Percentiles rank a stretch among this genome's conserved stretches.
Conservation (phyloP, 441 rosid species). For the Euphorbia corollata region DNA sequence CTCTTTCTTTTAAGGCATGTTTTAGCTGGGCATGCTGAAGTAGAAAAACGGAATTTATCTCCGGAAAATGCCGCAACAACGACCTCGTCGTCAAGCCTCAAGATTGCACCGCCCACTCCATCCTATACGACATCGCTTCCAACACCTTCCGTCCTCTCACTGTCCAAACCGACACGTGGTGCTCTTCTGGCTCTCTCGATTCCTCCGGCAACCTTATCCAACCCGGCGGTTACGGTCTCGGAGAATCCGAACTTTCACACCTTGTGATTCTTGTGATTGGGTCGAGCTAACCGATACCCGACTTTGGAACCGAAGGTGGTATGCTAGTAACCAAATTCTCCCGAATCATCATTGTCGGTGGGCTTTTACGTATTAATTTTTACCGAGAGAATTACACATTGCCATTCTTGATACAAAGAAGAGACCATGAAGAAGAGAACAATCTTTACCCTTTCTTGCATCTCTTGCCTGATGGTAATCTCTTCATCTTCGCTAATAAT, state of each 20-base stretch:
- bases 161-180: constrained; percentile 59
- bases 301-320: constrained; percentile 39
- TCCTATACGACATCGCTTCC: constrained; percentile 48
- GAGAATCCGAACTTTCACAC: constrained; percentile 29
- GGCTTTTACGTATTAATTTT: constrained; percentile 64
- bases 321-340: constrained; percentile 37
- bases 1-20: too few relatives aligned
- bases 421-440: constrained; percentile 49
- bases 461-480: constrained; percentile 60
- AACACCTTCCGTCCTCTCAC: constrained; percentile 58
- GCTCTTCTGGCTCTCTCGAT: constrained; percentile 66
- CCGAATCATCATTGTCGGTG: constrained; percentile 64
- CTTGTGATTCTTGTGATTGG: constrained; percentile 45
- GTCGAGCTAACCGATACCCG: constrained; percentile 24
- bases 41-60: too few relatives aligned
- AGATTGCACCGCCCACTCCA: constrained; percentile 75
- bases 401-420: constrained; percentile 51
- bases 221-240: constrained; percentile 33
- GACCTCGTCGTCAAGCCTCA: too few relatives aligned
- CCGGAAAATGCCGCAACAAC: too few relatives aligned
- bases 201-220: constrained; percentile 40
- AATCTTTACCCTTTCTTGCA: constrained; percentile 80
- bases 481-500: constrained; percentile 60
- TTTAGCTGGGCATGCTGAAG: too few relatives aligned
- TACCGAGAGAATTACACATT: constrained; percentile 7